Base-by-base conservation (phyloP, 257 asterid species). In the Nicotiana otophora region DNA sequence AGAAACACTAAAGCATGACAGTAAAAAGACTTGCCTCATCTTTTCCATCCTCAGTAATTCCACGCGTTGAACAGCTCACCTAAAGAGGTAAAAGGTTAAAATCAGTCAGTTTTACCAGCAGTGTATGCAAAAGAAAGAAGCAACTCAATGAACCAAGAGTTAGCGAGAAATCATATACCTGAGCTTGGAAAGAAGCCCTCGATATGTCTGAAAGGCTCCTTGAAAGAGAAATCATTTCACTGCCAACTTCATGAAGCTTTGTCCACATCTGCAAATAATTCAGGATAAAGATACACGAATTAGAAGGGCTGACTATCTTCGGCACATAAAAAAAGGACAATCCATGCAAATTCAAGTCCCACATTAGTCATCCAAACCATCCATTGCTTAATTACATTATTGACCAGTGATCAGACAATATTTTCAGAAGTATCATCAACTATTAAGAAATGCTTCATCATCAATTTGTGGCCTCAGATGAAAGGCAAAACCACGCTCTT, bases 191-290 rank as follows among this genome's bases (percentile, higher is more conserved):
- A 84, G 90, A 86, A 81, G 87, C 51, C 55, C 66, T 68, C 20
- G 98, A 92, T 86, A 88, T 89, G 9, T 91, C 94, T 28, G 94
- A 90, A 23, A 94, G 91, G 83, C 88, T 82, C 84, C 88, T 93
- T 31, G 97, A 89, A 83, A 93, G 89, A 82, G 92, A 82, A 84
- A 85, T 83, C 66, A 92, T 88, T 80, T 90, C 93, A 62, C 90
- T 60, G 74, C 97, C 97, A 87, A 90, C 78, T 76, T 86, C 90
- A 74, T 91, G 91, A 83, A 93, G 91, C 83, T 87, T 93, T 81
- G 86, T 82, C 97, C 95, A 93, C 77, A 93, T 70, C 97, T 93
- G 85, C 86, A 89, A 84, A 82, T 74, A 74, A 80, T 75, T 75
- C 80, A 68, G 42, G 39, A 72, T 48, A 33, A 51, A 30, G 80